Evolutionary conservation across 2,329 filamentous ascomycete genomes (phyloP).

Genomic region (Cryphonectria naterciae): DNA sequence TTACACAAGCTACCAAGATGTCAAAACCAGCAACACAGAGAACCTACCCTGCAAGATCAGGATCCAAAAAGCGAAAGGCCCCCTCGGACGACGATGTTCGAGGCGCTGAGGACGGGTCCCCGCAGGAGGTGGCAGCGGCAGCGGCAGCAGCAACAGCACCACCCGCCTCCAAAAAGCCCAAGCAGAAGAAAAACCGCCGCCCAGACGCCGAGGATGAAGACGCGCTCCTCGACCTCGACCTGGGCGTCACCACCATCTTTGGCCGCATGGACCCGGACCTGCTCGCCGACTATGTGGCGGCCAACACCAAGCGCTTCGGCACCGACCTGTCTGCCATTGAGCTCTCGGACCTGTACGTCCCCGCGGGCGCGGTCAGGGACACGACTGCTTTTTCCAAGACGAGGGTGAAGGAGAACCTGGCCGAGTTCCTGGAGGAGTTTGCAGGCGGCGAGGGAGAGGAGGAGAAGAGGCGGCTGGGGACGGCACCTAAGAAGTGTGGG

Average conservation of each 20-base stretch:
- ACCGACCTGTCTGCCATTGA: conserved; percentile 82
- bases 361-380: conserved; percentile 76
- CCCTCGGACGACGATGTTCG: no score
- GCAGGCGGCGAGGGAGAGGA: conserved; percentile 38
- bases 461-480: conserved; percentile 59
- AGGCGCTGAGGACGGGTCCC: conserved; percentile 37
- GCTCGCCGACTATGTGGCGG: conserved; percentile 82
- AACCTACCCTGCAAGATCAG: conserved; percentile 33
- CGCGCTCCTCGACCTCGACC: conserved; percentile 65
- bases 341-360: conserved; percentile 78
- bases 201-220: conserved; percentile 56
- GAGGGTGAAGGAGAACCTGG: conserved; percentile 72
- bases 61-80: conserved; percentile 57
- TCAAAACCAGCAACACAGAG: conserved; percentile 20
- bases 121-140: conserved; percentile 38
- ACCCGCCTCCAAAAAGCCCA: conserved; percentile 45
- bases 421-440: conserved; percentile 75
- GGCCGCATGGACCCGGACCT: conserved; percentile 81
- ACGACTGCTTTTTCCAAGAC: conserved; percentile 73
- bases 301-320: conserved; percentile 77
- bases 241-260: conserved; percentile 79
- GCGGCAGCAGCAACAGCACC: background rate
- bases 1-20: background rate
- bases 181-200: conserved; percentile 40
- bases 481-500: conserved; percentile 70